Base-by-base conservation (phyloP, 352 stramenopile genomes). In the Phytophthora idaei region DNA sequence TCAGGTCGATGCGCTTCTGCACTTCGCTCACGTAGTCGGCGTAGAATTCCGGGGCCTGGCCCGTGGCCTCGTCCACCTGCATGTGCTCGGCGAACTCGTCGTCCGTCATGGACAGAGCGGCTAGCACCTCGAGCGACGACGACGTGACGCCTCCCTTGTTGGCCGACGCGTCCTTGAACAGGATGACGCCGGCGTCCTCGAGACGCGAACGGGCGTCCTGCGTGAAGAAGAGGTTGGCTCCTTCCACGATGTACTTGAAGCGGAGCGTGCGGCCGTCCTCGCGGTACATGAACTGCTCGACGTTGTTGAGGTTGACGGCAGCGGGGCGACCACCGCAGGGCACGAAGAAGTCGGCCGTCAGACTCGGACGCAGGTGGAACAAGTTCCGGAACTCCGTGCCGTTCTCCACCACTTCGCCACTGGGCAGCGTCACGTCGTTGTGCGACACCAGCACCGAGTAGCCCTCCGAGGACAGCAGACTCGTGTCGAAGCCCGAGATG, bases 141-240 rank as follows among this genome's bases (percentile, higher is more conserved):
- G 80, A 93, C 2, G 83, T 93, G 21, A 95, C 87, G 52, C 87
- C 87, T 31, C 87, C 82, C 73, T 95, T 95, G 78, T 95, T 95
- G 46, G 87, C 85, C 51, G 95, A 99, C 1, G 93, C 97, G 69
- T 99, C 97, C 83, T 99, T 99, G 63, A 97, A 97, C 69, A 99
- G 95, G 7, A 98, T 83, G 31, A 99, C 96, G 37, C 96, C 95
- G 9, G 94, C 97, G 56, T 99, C 88, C 36, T 99, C 90, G 4
- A 99, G 81, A 51, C 86, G 85, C 55, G 98, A 74, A 48, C 97
- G 90, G 11, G 97, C 97, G 73, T 98, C 96, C 52, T 94, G 85
- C 17, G 95, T 99, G 61, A 99, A 89, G 77, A 99, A 99, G 28
- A 99, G 80, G 81, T 99, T 99, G 46, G 97, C 97, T 17, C 96